phyloP scores from a whole-genome alignment of 352 stramenopile genomes.

The Phytophthora tubulina region DNA sequence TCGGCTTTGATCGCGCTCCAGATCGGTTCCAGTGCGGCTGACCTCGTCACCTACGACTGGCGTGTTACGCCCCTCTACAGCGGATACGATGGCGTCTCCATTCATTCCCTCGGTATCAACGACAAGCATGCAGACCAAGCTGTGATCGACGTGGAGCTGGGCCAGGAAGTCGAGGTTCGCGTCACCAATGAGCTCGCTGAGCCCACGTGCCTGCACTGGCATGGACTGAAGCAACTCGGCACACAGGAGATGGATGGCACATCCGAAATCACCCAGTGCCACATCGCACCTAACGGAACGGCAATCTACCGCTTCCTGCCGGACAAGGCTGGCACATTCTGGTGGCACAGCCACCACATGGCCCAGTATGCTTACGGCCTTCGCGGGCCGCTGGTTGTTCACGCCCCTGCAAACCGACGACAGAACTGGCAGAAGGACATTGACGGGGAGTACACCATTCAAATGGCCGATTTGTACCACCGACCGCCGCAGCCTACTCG shows the following conservation, averaged over 20 bases:
- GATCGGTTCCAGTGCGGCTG: conserved; percentile 13
- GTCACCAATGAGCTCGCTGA: conserved; percentile 38
- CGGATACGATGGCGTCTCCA: conserved; percentile 37
- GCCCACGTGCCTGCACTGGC: conserved; percentile 49
- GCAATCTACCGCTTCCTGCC: conserved; percentile 42
- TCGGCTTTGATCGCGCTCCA: conserved; percentile 9
- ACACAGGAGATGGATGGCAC: conserved; percentile 51
- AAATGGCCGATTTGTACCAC: conserved; percentile 51
- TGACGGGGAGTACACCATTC: conserved; percentile 38
- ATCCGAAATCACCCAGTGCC: conserved; percentile 49
- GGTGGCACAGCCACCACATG: conserved; percentile 50
- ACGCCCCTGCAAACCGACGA: conserved; percentile 24
- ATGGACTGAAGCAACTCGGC: conserved; percentile 47
- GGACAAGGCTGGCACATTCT: conserved; percentile 46
- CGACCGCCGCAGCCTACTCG: not conserved
- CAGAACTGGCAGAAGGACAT: conserved; percentile 33
- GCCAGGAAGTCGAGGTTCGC: conserved; percentile 40
- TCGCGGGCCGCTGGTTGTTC: conserved; percentile 45
- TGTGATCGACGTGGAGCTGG: conserved; percentile 39
- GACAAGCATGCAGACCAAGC: conserved; percentile 37
- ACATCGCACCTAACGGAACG: conserved; percentile 35
- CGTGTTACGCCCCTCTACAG: conserved; percentile 29
- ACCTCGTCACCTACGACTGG: conserved; percentile 44
- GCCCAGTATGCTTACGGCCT: conserved; percentile 48
- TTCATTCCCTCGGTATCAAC: conserved; percentile 43